Evolutionary conservation across 441 rosid species (phyloP), one percentile per base, ranked within the genome.

Genomic region (Eruca vesicaria): DNA sequence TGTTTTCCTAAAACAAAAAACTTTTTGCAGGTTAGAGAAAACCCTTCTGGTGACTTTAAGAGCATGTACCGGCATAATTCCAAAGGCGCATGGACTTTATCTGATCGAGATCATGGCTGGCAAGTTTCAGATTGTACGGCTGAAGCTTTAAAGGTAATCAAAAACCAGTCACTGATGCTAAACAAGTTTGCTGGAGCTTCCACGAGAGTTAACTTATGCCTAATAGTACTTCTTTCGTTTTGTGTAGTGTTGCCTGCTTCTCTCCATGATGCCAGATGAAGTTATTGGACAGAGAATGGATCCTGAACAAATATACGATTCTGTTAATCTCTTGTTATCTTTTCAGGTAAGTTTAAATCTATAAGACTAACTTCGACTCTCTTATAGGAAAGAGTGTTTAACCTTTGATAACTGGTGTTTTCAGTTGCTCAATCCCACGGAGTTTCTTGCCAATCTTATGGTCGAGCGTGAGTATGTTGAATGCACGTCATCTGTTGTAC

Each of bases 41-140:
- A 86, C 48, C 92, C 92, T 21, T 81, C 87, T 0, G 88, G 86
- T 11, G 76, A 88, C 69, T 88, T 81, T 63, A 64, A 79, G 26
- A 72, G 81, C 64, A 89, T 89, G 93, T 87, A 87, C 15, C 74
- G 90, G 43, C 89, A 86, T 29, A 85, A 57, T 12, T 83, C 85
- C 6, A 85, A 87, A 82, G 93, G 90, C 16, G 80, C 85, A 14
- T 87, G 89, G 89, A 84, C 92, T 48, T 84, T 88, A 9, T 81
- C 90, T 3, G 79, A 67, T 45, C 87, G 82, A 80, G 92, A 86
- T 67, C 90, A 88, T 35, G 90, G 90, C 10, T 85, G 89, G 92
- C 92, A 88, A 79, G 90, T 86, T 65, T 88, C 89, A n/a, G 92
- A 88, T 55, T 85, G 92, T 71, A 88, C 90, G 4, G 78, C 80